These are phyloP conservation scores for Urochloa ruziziensis DNA, from an alignment of 176 grass and related monocot species.

Conservation along the genomic window DNA sequence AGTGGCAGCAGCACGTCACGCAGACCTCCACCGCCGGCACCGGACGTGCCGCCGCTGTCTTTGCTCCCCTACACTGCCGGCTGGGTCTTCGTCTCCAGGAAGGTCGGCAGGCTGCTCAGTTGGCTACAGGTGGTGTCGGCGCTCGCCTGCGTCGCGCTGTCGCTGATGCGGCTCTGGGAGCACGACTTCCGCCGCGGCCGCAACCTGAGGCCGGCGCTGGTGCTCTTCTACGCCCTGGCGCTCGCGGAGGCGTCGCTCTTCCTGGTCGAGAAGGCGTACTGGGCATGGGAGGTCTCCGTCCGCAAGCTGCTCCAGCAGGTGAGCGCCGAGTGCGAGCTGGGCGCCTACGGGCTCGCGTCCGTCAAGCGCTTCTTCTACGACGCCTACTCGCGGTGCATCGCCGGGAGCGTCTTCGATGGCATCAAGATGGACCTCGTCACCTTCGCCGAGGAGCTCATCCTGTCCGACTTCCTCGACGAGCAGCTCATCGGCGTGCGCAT, in stretches of 20 bases:
- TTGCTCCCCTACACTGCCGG: too few relatives aligned
- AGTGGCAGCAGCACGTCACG: constrained; percentile 83
- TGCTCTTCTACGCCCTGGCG: constrained; percentile 65
- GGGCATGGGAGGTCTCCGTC: constrained; percentile 40
- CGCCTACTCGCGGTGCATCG: constrained; percentile 59
- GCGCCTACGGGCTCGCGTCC: constrained; percentile 36
- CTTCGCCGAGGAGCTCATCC: constrained; percentile 58
- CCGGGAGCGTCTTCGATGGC: constrained; percentile 60
- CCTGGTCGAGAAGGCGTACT: constrained; percentile 62
- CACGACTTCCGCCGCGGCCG: too few relatives aligned
- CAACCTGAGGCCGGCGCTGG: constrained; percentile 47
- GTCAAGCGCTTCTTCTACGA: constrained; percentile 70
- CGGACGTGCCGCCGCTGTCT: too few relatives aligned
- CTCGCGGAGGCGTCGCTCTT: constrained; percentile 53
- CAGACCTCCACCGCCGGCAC: constrained; percentile 36
- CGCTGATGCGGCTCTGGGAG: too few relatives aligned
- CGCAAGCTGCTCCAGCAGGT: constrained; percentile 41
- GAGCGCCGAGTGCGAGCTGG: constrained; percentile 42
- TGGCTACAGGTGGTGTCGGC: too few relatives aligned
- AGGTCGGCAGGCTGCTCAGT: too few relatives aligned
- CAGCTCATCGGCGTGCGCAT: too few relatives aligned
- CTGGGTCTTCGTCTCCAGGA: too few relatives aligned
- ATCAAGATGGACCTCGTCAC: constrained; percentile 75
- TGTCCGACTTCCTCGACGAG: constrained; percentile 53
- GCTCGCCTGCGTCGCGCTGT: too few relatives aligned